Percentiles rank a stretch among this genome's conserved stretches.
Conservation (phyloP, 2,329 filamentous ascomycete genomes). For the Penicillium sp. region DNA sequence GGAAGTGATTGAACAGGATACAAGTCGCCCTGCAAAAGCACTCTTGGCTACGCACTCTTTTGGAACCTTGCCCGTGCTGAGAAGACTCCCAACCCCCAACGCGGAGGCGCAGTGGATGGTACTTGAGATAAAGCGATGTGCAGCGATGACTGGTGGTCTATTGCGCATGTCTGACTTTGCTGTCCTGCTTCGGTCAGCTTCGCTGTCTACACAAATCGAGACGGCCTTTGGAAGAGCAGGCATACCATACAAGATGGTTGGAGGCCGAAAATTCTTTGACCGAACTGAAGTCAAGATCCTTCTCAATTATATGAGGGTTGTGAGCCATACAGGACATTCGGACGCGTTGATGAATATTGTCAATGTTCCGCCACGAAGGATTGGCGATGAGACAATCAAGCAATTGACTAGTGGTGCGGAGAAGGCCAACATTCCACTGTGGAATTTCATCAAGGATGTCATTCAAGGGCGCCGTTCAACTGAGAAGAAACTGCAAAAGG, state of each 20-base stretch:
- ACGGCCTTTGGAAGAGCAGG: slow-evolving; percentile 75
- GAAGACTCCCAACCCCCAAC: slow-evolving; percentile 67
- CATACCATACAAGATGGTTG: slow-evolving; percentile 89
- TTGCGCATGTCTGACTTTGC: slow-evolving; percentile 76
- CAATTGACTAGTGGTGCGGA: slow-evolving; percentile 75
- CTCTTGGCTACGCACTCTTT: slow-evolving; percentile 76
- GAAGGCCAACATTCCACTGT: slow-evolving; percentile 66
- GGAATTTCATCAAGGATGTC: slow-evolving; percentile 67
- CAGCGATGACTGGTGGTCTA: slow-evolving; percentile 70
- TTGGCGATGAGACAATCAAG: slow-evolving; percentile 78
- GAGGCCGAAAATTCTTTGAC: slow-evolving; percentile 88
- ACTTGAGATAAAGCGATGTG: slow-evolving; percentile 71
- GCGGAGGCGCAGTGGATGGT: slow-evolving; percentile 88
- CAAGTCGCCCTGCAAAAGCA: slow-evolving; percentile 73
- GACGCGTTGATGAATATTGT: slow-evolving; percentile 81
- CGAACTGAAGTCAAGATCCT: slow-evolving; percentile 83
- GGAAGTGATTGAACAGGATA: slow-evolving; percentile 87
- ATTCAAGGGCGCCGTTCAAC: slow-evolving; percentile 54
- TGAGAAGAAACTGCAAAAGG: slow-evolving; percentile 56
- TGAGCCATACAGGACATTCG: slow-evolving; percentile 82
- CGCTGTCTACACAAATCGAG: slow-evolving; percentile 83
- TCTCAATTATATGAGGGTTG: slow-evolving; percentile 82
- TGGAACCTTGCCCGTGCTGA: slow-evolving; percentile 77
- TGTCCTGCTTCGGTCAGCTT: slow-evolving; percentile 80
- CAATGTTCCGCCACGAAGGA: slow-evolving; percentile 76